Conservation (phyloP, 805 yeast genomes). For the Suhomyces sp. region DNA sequence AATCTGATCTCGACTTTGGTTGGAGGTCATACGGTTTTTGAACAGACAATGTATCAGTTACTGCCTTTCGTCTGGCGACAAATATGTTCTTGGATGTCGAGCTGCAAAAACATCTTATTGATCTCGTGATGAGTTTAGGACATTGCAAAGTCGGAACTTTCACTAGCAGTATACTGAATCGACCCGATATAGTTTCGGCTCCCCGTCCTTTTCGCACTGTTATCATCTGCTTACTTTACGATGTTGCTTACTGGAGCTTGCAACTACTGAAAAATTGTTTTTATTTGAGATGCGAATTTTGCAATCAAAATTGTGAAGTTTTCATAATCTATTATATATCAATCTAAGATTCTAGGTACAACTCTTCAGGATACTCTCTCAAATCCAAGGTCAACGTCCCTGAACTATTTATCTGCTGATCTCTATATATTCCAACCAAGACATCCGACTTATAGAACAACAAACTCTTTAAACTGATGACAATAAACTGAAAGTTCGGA, state of each 20-base stretch:
- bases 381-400: conserved; percentile 72
- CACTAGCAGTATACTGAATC: not conserved
- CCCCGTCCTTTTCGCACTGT: not conserved
- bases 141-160: not conserved
- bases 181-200: not conserved
- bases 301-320: not conserved
- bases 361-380: conserved; percentile 50
- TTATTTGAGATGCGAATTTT: not conserved
- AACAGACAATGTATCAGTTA: not conserved
- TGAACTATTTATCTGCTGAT: conserved; percentile 69
- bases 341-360: not conserved
- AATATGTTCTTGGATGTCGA: not conserved
- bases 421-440: conserved; percentile 88
- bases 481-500: conserved; percentile 83
- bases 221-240: not conserved
- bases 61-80: conserved; percentile 1
- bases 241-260: not conserved
- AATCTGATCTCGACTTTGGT: not conserved
- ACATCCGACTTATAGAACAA: conserved; percentile 87
- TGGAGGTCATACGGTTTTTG: not conserved
- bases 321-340: not conserved
- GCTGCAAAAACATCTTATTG: not conserved
- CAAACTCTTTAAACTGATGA: conserved; percentile 83
- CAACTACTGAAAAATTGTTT: not conserved
- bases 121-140: not conserved